Evolutionary conservation across 2,329 filamentous ascomycete genomes (phyloP), one percentile per base, ranked within the genome.

Genomic region (Aotearoamyces nothofagi): DNA sequence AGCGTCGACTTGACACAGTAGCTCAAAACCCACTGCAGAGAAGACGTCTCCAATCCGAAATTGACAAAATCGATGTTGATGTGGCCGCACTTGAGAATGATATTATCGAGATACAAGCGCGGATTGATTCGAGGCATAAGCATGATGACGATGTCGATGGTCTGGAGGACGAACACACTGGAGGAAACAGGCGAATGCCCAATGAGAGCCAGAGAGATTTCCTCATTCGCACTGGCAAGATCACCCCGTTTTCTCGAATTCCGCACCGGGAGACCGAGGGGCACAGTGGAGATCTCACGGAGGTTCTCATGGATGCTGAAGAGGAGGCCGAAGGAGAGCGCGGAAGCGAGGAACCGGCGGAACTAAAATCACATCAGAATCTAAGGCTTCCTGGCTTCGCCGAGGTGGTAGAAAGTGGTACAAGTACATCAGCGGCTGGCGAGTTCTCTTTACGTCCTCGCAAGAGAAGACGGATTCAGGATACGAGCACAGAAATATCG

Each of bases 181-280:
- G 55, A 26, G 66, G 64, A 15, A 71, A 66, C 29, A 63, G 65
- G 33, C 71, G 69, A 30, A 55, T 87, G 32, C 73, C 80, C 2
- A 80, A 80, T 35, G 90, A 96, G 56, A 83, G 69, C 14, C 74
- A 82, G 35, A 71, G 86, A 28, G 86, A 93, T 26, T 98, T 80
- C 49, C 66, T 98, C 26, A 90, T 98, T 27, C 74, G 90, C 15
- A 98, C 87, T 0, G 90, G 90, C 36, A 96, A 96, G 55, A 96
- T 98, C 41, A 98, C 90, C 0, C 90, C 90, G 0, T 98, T 98
- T 46, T 80, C 84, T 5, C 37, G 1, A 65, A 38, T 0, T 51
- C 75, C 70, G 80, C 30, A 67, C 54, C 39, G 53, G 51, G 4
- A 69, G 48, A 1, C 57, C 55, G 52, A 38, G 60, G 49, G 16